Conservation (phyloP, 2,329 filamentous ascomycete genomes). For the Penicillium decumbens region DNA sequence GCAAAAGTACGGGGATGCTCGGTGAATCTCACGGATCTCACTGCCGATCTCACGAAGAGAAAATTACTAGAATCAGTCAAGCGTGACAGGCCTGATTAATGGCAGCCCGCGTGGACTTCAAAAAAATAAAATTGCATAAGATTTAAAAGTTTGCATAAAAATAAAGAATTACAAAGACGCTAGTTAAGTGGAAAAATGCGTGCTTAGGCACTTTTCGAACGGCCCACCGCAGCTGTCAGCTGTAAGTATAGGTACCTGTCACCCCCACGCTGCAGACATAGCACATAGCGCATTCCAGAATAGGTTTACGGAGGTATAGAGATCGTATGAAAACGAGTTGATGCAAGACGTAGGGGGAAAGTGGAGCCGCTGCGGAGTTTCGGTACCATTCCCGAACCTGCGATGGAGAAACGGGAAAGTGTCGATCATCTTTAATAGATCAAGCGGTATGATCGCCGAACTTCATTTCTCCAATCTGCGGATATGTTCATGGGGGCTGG, state of each 20-base stretch:
- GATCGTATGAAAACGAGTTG: not conserved
- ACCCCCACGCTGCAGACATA: not conserved
- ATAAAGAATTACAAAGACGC: too few species aligned
- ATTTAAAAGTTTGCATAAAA: too few species aligned
- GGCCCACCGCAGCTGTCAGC: constrained; percentile 6
- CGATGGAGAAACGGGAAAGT: not conserved
- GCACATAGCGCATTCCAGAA: not conserved
- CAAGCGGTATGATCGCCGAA: not conserved
- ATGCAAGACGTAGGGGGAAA: not conserved
- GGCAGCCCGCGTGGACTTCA: not conserved
- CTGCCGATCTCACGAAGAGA: not conserved
- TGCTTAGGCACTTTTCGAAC: not conserved
- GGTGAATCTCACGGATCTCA: not conserved
- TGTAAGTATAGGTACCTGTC: not conserved
- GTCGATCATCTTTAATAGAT: not conserved
- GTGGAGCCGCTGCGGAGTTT: not conserved
- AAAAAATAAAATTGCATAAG: too few species aligned
- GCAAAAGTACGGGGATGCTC: not conserved
- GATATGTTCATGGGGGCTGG: too few species aligned
- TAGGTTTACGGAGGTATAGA: constrained; percentile 6
- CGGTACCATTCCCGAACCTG: not conserved
- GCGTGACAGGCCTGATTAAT: not conserved
- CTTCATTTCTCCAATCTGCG: not conserved
- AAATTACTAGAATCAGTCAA: not conserved
- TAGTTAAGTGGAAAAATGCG: not conserved